These are phyloP conservation scores for Nakazawaea ishiwadae DNA, from an alignment of 805 yeast species.

Conservation along the genomic window DNA sequence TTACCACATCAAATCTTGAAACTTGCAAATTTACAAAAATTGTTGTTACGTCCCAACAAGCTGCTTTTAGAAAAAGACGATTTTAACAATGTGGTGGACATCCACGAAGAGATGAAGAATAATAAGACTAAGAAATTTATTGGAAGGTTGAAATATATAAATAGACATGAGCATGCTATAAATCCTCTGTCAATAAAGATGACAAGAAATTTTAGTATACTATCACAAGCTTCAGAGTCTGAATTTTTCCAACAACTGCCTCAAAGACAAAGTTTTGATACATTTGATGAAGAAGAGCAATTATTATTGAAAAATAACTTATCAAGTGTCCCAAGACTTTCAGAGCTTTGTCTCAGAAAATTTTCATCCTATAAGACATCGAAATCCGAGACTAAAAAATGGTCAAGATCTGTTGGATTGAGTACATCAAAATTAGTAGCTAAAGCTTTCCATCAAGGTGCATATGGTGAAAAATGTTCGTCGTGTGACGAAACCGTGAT, in stretches of 20 bases:
- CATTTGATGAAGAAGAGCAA: constrained; percentile 20
- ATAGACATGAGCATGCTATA: constrained; percentile 9
- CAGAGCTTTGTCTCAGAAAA: constrained; percentile 41
- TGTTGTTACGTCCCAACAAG: constrained; percentile 57
- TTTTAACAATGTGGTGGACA: constrained; percentile 11
- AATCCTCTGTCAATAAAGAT: constrained; percentile 19
- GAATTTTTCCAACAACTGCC: background rate
- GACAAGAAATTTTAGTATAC: constrained; percentile 26
- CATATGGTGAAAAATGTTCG: constrained; percentile 48
- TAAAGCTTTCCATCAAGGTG: constrained; percentile 48
- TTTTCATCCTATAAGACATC: constrained; percentile 51
- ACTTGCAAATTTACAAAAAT: constrained; percentile 34
- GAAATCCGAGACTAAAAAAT: constrained; percentile 45
- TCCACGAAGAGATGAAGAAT: constrained; percentile 20
- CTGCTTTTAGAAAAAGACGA: constrained; percentile 22
- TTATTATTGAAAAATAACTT: constrained; percentile 14
- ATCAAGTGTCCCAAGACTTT: constrained; percentile 38
- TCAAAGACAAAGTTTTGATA: constrained; percentile 1
- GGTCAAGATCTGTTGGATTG: constrained; percentile 47
- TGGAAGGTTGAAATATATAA: constrained; percentile 7
- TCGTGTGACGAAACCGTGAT: constrained; percentile 43
- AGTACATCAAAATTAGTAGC: constrained; percentile 41
- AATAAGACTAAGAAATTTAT: constrained; percentile 1
- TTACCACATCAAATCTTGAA: constrained; percentile 51
- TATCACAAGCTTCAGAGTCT: constrained; percentile 18